Percentiles rank a stretch among this genome's conserved stretches.
Evolutionary conservation across 108 stramenopile species (phyloP).

Genomic region (Stephanodiscus minutulus): DNA sequence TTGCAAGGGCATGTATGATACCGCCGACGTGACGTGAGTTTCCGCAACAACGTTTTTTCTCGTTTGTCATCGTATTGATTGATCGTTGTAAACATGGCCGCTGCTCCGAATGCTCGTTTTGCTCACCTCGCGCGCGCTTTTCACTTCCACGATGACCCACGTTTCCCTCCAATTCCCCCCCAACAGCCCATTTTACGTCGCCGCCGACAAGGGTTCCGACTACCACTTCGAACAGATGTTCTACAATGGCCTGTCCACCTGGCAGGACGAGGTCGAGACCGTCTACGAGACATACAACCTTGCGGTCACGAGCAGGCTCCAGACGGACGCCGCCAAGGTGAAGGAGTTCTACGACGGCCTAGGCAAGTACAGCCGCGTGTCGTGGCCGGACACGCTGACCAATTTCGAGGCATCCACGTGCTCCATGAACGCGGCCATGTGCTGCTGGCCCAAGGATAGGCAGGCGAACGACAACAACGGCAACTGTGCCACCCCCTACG

Average conservation of each 20-base stretch:
- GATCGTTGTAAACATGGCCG: not conserved
- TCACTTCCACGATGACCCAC: not conserved
- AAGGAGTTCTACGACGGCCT: slow-evolving; percentile 31
- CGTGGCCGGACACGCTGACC: slow-evolving; percentile 28
- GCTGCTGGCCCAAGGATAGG: slow-evolving; percentile 41
- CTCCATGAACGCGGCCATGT: slow-evolving; percentile 35
- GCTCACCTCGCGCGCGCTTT: not conserved
- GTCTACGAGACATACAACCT: slow-evolving; percentile 35
- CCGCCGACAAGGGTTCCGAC: slow-evolving; percentile 31
- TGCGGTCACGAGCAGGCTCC: slow-evolving; percentile 9
- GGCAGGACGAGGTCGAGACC: slow-evolving; percentile 52
- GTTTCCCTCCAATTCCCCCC: no score
- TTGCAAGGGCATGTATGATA: slow-evolving; percentile 25
- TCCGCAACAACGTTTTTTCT: not conserved
- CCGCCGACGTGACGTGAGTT: slow-evolving; percentile 17
- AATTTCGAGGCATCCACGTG: slow-evolving; percentile 28
- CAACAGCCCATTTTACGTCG: slow-evolving; percentile 15
- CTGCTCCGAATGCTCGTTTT: not conserved
- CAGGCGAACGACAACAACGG: slow-evolving; percentile 42
- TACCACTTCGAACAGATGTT: slow-evolving; percentile 44
- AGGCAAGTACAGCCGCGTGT: slow-evolving; percentile 10
- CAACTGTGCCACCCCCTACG: slow-evolving; percentile 43
- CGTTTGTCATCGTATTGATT: not conserved
- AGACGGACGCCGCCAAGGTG: slow-evolving; percentile 29
- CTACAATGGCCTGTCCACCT: slow-evolving; percentile 48